Evolutionary conservation across 2,329 filamentous ascomycete species (phyloP).

Genomic region (Pleurostoma richardsiae): DNA sequence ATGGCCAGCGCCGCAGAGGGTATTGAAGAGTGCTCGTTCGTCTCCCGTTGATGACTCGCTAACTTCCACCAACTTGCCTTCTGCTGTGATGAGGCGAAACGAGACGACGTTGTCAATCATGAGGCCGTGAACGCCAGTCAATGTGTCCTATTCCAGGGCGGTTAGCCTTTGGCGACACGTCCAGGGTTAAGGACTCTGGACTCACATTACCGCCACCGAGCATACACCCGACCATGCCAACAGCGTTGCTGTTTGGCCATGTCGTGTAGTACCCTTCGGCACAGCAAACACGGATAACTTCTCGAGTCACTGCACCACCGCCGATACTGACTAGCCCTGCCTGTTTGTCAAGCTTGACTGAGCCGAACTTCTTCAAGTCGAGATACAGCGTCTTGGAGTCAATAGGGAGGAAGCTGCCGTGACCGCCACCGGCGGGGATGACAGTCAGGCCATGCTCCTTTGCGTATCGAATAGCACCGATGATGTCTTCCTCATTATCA

Average conservation of each 20-base stretch:
- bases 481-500: slow-evolving; percentile 19
- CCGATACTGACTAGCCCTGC: slow-evolving; percentile 18
- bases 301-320: slow-evolving; percentile 19
- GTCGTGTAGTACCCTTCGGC: slow-evolving; percentile 23
- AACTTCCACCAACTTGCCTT: slow-evolving; percentile 10
- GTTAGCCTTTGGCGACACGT: too few relatives aligned
- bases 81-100: slow-evolving; percentile 19
- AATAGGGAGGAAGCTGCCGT: slow-evolving; percentile 23
- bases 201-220: neutral
- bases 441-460: slow-evolving; percentile 19
- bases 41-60: slow-evolving; percentile 11
- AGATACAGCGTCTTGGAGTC: slow-evolving; percentile 21
- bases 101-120: slow-evolving; percentile 23
- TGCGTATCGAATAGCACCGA: slow-evolving; percentile 18
- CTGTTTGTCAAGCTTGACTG: slow-evolving; percentile 18
- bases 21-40: slow-evolving; percentile 21
- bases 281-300: slow-evolving; percentile 16
- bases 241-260: slow-evolving; percentile 13
- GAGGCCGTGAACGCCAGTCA: slow-evolving; percentile 24
- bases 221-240: neutral
- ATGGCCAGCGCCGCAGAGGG: slow-evolving; percentile 25
- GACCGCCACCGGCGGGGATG: slow-evolving; percentile 20
- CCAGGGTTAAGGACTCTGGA: neutral
- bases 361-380: slow-evolving; percentile 23
- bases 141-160: slow-evolving; percentile 2